phyloP scores from a whole-genome alignment of 768 basidiomycete genomes.

The Mycena floridula region DNA sequence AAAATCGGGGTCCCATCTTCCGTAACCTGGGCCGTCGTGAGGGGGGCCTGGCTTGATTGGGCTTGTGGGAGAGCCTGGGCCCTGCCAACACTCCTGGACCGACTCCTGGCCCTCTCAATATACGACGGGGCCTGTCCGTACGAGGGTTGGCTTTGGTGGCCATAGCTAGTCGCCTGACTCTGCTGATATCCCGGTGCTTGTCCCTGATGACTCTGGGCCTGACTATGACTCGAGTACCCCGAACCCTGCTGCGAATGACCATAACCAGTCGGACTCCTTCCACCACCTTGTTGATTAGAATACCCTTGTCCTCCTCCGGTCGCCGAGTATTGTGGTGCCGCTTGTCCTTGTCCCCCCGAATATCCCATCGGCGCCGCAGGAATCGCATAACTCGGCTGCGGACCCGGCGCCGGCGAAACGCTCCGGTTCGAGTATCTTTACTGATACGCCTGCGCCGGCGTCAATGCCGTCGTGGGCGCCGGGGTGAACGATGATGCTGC shows the following conservation, averaged over 20 bases:
- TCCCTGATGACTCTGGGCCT: slow-evolving; percentile 22
- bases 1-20: slow-evolving; percentile 78
- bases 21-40: slow-evolving; percentile 71
- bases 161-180: slow-evolving; percentile 19
- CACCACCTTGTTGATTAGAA: no score
- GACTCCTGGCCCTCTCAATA: slow-evolving; percentile 37
- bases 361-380: slow-evolving; percentile 23
- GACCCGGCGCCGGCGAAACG: slow-evolving; percentile 27
- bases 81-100: no score
- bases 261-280: not conserved
- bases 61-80: no score
- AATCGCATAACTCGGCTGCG: slow-evolving; percentile 28
- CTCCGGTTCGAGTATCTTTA: slow-evolving; percentile 25
- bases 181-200: slow-evolving; percentile 17
- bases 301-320: no score
- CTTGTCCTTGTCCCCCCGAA: slow-evolving; percentile 8
- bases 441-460: no score
- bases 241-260: slow-evolving; percentile 14
- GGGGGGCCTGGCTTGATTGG: slow-evolving; percentile 43
- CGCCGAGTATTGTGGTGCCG: slow-evolving; percentile 28
- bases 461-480: no score
- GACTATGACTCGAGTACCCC: slow-evolving; percentile 28
- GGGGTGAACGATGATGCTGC: no score
- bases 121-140: slow-evolving; percentile 5
- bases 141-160: slow-evolving; percentile 21